A percentile compares a stretch with the other conserved stretches of the same genome.
These are phyloP conservation scores for Elsinoe fawcettii DNA, from an alignment of 2,329 filamentous ascomycete genomes.

Conservation along the genomic window DNA sequence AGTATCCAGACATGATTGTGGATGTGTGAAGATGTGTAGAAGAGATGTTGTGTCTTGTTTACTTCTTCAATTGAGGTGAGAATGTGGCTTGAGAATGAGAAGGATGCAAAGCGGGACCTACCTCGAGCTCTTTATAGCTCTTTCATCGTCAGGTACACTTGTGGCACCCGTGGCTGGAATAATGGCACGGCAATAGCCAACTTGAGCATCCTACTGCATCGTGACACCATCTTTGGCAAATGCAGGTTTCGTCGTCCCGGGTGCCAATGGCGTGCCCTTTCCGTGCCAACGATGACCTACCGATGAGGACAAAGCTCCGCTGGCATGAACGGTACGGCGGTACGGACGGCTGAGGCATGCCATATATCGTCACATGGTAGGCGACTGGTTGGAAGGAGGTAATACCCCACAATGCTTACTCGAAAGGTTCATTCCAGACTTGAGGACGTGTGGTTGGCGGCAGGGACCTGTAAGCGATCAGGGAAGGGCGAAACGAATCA, in stretches of 20 bases:
- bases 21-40: not conserved
- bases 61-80: not conserved
- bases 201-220: not conserved
- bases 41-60: not conserved
- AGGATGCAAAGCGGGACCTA: not conserved
- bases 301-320: slow-evolving; percentile 10
- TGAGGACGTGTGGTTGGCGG: not conserved
- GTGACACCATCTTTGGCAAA: slow-evolving; percentile 9
- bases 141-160: not conserved
- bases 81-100: slow-evolving; percentile 3
- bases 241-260: slow-evolving; percentile 8
- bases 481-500: slow-evolving; percentile 6
- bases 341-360: slow-evolving; percentile 6
- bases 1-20: slow-evolving; percentile 17
- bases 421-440: not conserved
- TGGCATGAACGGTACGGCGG: not conserved
- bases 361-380: slow-evolving; percentile 4
- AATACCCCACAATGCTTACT: not conserved
- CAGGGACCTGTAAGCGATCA: slow-evolving; percentile 7
- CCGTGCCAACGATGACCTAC: not conserved
- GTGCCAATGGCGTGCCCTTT: slow-evolving; percentile 9
- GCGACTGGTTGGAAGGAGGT: not conserved
- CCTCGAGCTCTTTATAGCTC: slow-evolving; percentile 13
- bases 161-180: slow-evolving; percentile 1
- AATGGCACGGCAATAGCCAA: not conserved